Percentiles rank a stretch among this genome's conserved stretches.
Evolutionary conservation across 208 protist genomes (phyloP).

Genomic region (Entamoeba moshkovskii): DNA sequence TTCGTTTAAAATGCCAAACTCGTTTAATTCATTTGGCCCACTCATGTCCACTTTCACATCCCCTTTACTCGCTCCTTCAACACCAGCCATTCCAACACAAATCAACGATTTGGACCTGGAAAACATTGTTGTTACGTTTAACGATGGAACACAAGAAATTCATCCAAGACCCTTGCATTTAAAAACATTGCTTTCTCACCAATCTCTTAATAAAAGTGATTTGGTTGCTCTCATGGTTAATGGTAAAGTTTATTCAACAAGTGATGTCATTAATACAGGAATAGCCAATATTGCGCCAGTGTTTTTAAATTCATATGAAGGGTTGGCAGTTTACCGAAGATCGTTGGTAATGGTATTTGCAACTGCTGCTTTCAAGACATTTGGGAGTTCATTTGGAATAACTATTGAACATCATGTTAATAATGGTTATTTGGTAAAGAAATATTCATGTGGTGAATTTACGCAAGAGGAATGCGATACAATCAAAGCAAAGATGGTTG

Average conservation of each 20-base stretch:
- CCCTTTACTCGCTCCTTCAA: background rate
- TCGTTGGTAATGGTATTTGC: slow-evolving; percentile 23
- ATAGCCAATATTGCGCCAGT: background rate
- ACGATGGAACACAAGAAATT: background rate
- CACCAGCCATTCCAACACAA: background rate
- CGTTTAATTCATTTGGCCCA: no score
- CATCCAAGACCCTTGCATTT: background rate
- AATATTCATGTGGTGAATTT: background rate
- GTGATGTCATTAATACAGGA: background rate
- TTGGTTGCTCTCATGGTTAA: background rate
- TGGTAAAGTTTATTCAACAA: background rate
- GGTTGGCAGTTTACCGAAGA: background rate
- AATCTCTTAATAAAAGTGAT: background rate
- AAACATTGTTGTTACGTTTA: background rate
- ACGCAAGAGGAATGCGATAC: slow-evolving; percentile 4
- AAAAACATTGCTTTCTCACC: background rate
- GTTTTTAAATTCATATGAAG: background rate
- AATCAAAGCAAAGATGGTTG: background rate
- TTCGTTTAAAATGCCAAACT: no score
- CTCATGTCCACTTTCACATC: background rate
- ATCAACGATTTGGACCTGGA: background rate
- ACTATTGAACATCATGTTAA: slow-evolving; percentile 26
- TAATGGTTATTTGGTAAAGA: slow-evolving; percentile 14
- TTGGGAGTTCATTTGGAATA: background rate
- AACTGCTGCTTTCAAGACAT: slow-evolving; percentile 21